Percentiles rank a stretch among this genome's conserved stretches.
phyloP scores from a whole-genome alignment of 306 rosid species.

The Aeschynomene evenia region DNA sequence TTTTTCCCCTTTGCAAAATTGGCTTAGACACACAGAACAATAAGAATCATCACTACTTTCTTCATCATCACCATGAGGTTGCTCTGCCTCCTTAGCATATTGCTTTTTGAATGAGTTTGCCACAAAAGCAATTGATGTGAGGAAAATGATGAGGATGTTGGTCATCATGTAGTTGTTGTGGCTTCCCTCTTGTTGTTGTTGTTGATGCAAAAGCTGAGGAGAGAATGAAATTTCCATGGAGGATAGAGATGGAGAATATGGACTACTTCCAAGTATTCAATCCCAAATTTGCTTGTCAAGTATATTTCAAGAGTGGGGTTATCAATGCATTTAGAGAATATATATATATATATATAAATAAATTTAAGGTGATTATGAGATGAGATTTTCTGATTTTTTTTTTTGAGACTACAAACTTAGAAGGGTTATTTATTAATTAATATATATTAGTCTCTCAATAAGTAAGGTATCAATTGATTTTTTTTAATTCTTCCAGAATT shows the following conservation, averaged over 20 bases:
- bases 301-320: no score
- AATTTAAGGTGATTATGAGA: no score
- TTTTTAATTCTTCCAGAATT: no score
- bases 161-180: no score
- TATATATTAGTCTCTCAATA: no score
- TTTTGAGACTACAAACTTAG: no score
- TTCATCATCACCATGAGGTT: slow-evolving; percentile 16
- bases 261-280: not conserved
- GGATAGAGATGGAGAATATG: not conserved
- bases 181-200: no score
- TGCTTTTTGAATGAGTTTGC: slow-evolving; percentile 3
- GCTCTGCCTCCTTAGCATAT: not conserved
- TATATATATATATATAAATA: no score
- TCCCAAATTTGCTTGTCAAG: not conserved
- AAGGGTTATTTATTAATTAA: no score
- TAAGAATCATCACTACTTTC: not conserved
- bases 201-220: not conserved
- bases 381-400: no score
- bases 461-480: no score
- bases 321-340: no score
- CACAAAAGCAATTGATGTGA: slow-evolving; percentile 13
- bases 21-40: slow-evolving; percentile 40
- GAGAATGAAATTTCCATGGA: not conserved
- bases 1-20: slow-evolving; percentile 24
- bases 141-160: slow-evolving; percentile 6